A percentile compares a stretch with the other conserved stretches of the same genome.
Conservation (phyloP, 192 early-diverging fungal genomes). For the Coemansia aciculifera region DNA sequence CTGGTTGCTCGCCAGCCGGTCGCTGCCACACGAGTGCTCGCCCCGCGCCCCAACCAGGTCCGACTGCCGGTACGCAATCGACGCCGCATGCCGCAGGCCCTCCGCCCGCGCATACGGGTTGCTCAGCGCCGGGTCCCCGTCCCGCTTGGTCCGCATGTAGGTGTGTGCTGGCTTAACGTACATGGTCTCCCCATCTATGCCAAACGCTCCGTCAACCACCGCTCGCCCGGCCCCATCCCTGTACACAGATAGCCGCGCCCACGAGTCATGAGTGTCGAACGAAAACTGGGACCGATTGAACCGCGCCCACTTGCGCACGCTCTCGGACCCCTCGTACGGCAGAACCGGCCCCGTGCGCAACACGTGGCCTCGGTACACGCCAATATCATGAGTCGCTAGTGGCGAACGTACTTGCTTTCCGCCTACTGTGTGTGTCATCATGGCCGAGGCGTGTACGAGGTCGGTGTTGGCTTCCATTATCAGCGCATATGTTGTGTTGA, state of each 20-base stretch:
- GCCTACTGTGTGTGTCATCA: slow-evolving; percentile 19
- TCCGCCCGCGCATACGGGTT: slow-evolving; percentile 25
- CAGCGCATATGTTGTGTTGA: slow-evolving; percentile 66
- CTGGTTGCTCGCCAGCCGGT: slow-evolving; percentile 24
- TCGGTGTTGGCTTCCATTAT: slow-evolving; percentile 70
- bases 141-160: slow-evolving; percentile 58
- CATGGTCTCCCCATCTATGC: slow-evolving; percentile 55
- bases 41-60: slow-evolving; percentile 47
- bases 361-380: slow-evolving; percentile 61
- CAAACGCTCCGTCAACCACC: slow-evolving; percentile 63
- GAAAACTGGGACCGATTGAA: slow-evolving; percentile 29
- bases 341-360: slow-evolving; percentile 30
- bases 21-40: slow-evolving; percentile 18
- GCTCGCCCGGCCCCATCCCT: slow-evolving; percentile 28
- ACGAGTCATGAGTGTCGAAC: slow-evolving; percentile 45
- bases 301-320: slow-evolving; percentile 39
- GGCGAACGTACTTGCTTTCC: slow-evolving; percentile 11
- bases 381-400: slow-evolving; percentile 41
- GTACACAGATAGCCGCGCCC: slow-evolving; percentile 60
- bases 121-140: slow-evolving; percentile 54
- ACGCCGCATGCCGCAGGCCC: slow-evolving; percentile 30
- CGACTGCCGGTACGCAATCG: slow-evolving; percentile 67
- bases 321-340: slow-evolving; percentile 23
- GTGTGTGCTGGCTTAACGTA: slow-evolving; percentile 60
- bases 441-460: slow-evolving; percentile 66